Evolutionary conservation across 495 filamentous ascomycete genomes (phyloP), one percentile per base, ranked within the genome.

Genomic region (Hypoxylon fragiforme): DNA sequence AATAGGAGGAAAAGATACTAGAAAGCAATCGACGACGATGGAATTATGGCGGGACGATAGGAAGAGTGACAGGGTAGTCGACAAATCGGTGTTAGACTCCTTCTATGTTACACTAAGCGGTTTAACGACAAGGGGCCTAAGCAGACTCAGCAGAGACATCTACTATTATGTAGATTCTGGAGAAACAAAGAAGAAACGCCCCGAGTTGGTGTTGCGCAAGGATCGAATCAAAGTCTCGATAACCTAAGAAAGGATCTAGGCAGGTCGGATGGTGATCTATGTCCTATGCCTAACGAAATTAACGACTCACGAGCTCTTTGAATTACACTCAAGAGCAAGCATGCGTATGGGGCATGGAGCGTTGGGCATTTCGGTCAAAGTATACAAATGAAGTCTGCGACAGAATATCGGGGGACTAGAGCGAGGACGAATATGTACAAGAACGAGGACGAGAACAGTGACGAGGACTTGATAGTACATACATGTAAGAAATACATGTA

Each of bases 181-280:
- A 18, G 34, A 13, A 16, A 28, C 9, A 55, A 46, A 26, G 22
- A 48, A 44, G 48, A 53, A 39, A 47, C 47, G 44, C 9, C 24
- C 24, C 24, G 24, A 28, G 24, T 4, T 56, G 47, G 52, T 62
- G 52, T 57, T 48, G 58, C 52, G 58, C 47, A 54, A 57, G 43
- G 48, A 62, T 53, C 36, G 58, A 56, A 57, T 62, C 46, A 56
- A 37, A 41, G 51, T 55, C 50, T 41, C 41, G 36, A 50, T 40
- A 18, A 20, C 38, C 24, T 13, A 20, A 30, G n/a, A n/a, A n/a
- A n/a, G 39, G 32, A 36, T 48, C 40, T 46, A 16, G 19, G n/a
- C n/a, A n/a, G 18, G 12, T 30, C 30, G 40, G 26, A 24, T 48
- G 31, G 42, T 26, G 9, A 9, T 28, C 24, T 28, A 9, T 28